Evolutionary conservation across 139 green algal genomes (phyloP), one percentile per base, ranked within the genome.

Genomic region (Zygnema circumcarinatum): DNA sequence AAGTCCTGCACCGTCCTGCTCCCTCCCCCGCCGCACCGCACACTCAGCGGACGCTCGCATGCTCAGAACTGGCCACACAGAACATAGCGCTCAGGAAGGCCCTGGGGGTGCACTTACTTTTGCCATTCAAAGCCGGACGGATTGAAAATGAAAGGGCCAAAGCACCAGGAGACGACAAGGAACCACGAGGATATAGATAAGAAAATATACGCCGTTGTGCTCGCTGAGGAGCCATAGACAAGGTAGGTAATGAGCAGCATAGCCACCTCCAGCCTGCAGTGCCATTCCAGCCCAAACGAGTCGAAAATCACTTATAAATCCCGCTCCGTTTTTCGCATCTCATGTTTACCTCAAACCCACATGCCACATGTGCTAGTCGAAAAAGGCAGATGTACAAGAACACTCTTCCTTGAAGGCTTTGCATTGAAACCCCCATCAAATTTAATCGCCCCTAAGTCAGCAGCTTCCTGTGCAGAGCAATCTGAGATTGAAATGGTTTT

Each of bases 131-230:
- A 89, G 47, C 87, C 87, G 25, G 87, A 90, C 0, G 87, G 87
- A 53, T 91, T 91, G 87, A 91, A 89, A 20, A 91, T 35, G 81
- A 90, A 91, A 40, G 87, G 87, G 22, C 39, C 87, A 87, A 90
- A 90, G 53, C 87, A 78, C 87, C 87, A 87, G 22, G 81, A 83
- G 67, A 91, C 22, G 1, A 81, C 86, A 29, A 91, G 80, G 38
- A 91, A 85, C 86, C 86, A 91, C 11, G 56, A 82, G 29, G 86
- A 88, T 0, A 91, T 25, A 38, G 68, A 87, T 38, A 90, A 29
- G 35, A 90, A 29, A 0, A 84, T 1, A 54, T 89, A 91, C 25
- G 31, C 29, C 11, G n/a, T 21, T 0, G 40, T 20, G 22, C 22
- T 53, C 31, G 33, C 41, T 25, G 7, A 38, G 29, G 33, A 39